These are phyloP conservation scores for Boletus rex-veris DNA, from an alignment of 768 basidiomycete genomes.

Conservation along the genomic window DNA sequence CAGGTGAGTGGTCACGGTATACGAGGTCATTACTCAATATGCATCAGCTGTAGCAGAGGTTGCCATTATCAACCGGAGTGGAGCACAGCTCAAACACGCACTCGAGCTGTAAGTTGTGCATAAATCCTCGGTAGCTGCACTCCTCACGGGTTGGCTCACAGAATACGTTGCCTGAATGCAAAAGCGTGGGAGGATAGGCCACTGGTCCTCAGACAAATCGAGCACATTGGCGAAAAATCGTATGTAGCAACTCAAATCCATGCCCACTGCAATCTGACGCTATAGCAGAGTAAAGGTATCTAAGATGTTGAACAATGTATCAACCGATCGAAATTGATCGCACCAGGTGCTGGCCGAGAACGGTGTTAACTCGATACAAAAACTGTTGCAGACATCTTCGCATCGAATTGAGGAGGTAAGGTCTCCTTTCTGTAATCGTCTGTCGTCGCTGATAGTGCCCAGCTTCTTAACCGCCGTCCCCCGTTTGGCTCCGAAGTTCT, in stretches of 20 bases:
- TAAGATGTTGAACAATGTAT: not conserved
- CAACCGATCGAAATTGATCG: conserved; percentile 10
- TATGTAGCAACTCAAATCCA: conserved; percentile 34
- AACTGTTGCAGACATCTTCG: conserved; percentile 54
- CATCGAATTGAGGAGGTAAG: conserved; percentile 61
- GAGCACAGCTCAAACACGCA: conserved; percentile 64
- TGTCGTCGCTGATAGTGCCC: conserved; percentile 4
- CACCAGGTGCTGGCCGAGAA: conserved; percentile 70
- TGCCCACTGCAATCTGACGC: not conserved
- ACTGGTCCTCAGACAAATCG: conserved; percentile 79
- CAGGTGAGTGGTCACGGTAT: conserved; percentile 45
- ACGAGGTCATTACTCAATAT: conserved; percentile 2
- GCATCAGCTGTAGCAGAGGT: conserved; percentile 72
- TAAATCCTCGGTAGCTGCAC: not conserved
- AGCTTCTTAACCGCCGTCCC: conserved; percentile 72
- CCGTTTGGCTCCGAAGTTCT: conserved; percentile 75
- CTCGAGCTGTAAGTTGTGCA: conserved; percentile 63
- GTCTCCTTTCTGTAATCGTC: not conserved
- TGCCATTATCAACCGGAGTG: conserved; percentile 60
- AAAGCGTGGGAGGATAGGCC: conserved; percentile 93
- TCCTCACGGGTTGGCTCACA: conserved; percentile 26
- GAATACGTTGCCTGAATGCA: conserved; percentile 72
- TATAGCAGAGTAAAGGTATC: conserved; percentile 24
- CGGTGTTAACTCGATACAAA: conserved; percentile 61
- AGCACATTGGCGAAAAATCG: conserved; percentile 93